phyloP scores from a whole-genome alignment of 2,329 filamentous ascomycete species.

The Colletotrichum liaoningense region DNA sequence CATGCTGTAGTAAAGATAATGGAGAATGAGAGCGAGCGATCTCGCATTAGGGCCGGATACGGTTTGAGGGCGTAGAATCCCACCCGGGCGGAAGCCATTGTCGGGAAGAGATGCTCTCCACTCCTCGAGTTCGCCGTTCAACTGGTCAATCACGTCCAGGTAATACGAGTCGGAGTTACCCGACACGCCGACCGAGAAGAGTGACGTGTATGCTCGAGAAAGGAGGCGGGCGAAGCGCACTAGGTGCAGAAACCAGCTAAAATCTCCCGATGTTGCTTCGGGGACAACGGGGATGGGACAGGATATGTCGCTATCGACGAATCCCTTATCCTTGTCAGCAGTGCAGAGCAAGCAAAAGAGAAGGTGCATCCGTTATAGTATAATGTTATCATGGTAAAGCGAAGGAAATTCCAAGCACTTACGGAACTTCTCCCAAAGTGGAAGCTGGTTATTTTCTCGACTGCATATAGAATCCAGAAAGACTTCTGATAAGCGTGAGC shows the following conservation, averaged over 20 bases:
- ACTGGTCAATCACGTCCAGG: conserved; percentile 41
- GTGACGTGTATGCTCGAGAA: conserved; percentile 42
- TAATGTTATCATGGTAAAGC: neutral
- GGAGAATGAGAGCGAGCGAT: conserved; percentile 35
- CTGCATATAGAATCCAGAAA: conserved; percentile 42
- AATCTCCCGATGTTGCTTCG: conserved; percentile 38
- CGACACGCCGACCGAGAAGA: conserved; percentile 44
- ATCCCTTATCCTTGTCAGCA: conserved; percentile 35
- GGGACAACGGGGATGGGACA: conserved; percentile 42
- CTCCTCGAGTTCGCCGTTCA: conserved; percentile 41
- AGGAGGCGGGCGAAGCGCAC: conserved; percentile 43
- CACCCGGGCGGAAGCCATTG: conserved; percentile 34
- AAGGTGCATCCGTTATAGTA: neutral
- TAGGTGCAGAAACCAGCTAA: conserved; percentile 42
- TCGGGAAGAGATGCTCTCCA: conserved; percentile 44
- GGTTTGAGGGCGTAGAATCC: conserved; percentile 18
- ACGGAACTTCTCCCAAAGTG: conserved; percentile 46
- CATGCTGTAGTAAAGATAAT: conserved; percentile 44
- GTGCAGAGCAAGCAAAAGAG: neutral
- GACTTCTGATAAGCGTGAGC: conserved; percentile 41
- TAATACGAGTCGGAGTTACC: conserved; percentile 40
- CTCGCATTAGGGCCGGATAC: conserved; percentile 26
- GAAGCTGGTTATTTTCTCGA: conserved; percentile 44
- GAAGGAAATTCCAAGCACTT: neutral
- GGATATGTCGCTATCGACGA: conserved; percentile 46